Evolutionary conservation across 352 stramenopile species (phyloP), one percentile per base, ranked within the genome.

Genomic region (Phytophthora podocarpi): DNA sequence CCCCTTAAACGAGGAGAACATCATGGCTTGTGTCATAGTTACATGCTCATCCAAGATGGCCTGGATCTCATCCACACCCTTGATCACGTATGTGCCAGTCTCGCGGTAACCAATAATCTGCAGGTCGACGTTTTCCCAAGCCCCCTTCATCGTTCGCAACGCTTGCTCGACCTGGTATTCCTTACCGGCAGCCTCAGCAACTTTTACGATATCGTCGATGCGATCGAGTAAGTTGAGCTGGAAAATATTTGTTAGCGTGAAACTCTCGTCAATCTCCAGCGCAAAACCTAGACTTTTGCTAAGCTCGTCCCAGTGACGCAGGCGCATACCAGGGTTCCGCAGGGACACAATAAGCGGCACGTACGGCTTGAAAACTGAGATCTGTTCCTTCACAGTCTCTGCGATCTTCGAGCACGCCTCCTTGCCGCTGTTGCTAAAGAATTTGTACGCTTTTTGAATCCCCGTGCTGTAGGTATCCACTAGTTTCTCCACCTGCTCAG

Each of bases 1-100:
- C 1, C 90, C 91, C 63, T 98, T 98, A 65, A 98, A 98, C 1
- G 91, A 82, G 1, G 88, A 98, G 47, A 98, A 98, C 76, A 96
- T 95, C 95, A 98, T 98, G 6, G 93, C 93, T 53, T 98, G 93
- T 2, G 96, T 98, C 79, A 97, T 98, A 0, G 94, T 98, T 20
- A 98, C 90, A 54, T 98, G 96, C 55, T 98, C 96, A 47, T 98
- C 96, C 11, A 98, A 72, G 2, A 98, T 86, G 15, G 82, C 76
- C 63, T 98, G 95, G 20, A 98, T 96, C 55, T 98, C 95, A 48
- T 98, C 96, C 10, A 97, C 89, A 11, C 93, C 93, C 42, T 97
- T 97, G 56, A 98, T 88, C 24, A 98, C 97, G 41, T 86, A 98
- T 12, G 96, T 98, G 4, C 91, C 95, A 6, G 96, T 98, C 45